These are phyloP conservation scores for Celoporthe dispersa DNA, from an alignment of 2,329 filamentous ascomycete genomes.

Conservation along the genomic window DNA sequence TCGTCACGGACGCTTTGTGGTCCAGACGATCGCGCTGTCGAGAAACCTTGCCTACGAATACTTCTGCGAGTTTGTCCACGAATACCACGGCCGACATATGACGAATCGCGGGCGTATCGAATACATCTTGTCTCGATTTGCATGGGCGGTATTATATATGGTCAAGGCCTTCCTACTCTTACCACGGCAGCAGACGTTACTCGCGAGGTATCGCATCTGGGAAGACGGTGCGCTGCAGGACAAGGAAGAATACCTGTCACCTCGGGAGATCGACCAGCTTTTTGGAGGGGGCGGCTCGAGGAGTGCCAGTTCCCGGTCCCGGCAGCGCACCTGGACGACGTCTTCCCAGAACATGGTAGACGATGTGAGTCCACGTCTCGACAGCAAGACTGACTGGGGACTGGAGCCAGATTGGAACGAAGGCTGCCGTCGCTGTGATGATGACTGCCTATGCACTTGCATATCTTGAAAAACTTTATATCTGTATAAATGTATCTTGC, in stretches of 20 bases:
- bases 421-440: background rate
- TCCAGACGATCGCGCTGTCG: background rate
- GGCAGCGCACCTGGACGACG: background rate
- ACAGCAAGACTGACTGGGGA: constrained; percentile 9
- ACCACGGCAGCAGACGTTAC: background rate
- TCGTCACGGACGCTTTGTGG: background rate
- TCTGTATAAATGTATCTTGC: no score
- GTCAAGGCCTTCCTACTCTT: background rate
- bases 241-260: background rate
- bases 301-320: background rate
- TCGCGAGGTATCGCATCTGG: constrained; percentile 4
- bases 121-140: background rate
- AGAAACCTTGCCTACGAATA: background rate
- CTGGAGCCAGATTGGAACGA: constrained; percentile 12
- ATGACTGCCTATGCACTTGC: background rate
- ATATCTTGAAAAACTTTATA: no score
- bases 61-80: constrained; percentile 11
- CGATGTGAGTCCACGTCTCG: background rate
- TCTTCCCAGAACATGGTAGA: constrained; percentile 4
- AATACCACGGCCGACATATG: constrained; percentile 14
- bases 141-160: background rate
- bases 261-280: background rate
- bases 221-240: background rate
- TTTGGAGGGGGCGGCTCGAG: constrained; percentile 8
- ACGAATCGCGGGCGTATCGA: background rate